Percentiles rank a stretch among this genome's conserved stretches.
Conservation (phyloP, 345 rosid species). For the Eucalyptus tenuipes region DNA sequence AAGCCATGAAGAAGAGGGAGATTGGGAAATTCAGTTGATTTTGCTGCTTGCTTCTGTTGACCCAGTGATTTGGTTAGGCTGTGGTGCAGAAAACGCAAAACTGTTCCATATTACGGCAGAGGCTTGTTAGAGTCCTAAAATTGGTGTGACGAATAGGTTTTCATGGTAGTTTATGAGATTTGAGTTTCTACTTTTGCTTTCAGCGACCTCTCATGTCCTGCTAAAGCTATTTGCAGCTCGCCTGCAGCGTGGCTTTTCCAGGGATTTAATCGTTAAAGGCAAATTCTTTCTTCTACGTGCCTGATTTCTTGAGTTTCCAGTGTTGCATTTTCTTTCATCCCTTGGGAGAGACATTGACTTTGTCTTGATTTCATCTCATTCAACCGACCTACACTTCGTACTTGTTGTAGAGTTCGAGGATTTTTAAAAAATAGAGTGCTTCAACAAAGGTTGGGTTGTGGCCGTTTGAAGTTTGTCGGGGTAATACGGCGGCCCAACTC, state of each 20-base stretch:
- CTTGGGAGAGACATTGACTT: neutral
- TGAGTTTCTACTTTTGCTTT: neutral
- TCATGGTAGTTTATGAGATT: neutral
- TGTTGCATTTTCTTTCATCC: neutral
- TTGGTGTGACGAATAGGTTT: neutral
- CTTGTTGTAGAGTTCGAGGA: neutral
- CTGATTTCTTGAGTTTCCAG: neutral
- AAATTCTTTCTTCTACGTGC: neutral
- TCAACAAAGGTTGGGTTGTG: neutral
- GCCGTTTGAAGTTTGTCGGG: neutral
- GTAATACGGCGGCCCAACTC: neutral
- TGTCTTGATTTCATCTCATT: neutral
- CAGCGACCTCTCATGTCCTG: neutral
- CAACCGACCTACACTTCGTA: neutral
- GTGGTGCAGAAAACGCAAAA: neutral
- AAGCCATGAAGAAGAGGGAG: conserved; percentile 74
- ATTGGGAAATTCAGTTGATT: conserved; percentile 62
- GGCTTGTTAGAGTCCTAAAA: neutral
- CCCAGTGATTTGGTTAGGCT: neutral
- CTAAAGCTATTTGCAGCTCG: neutral
- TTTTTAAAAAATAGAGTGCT: neutral
- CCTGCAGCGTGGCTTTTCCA: neutral
- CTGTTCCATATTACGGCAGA: neutral
- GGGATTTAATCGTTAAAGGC: neutral
- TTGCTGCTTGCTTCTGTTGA: neutral